Base-by-base conservation (phyloP, 345 rosid genomes). In the Abelmoschus esculentus region DNA sequence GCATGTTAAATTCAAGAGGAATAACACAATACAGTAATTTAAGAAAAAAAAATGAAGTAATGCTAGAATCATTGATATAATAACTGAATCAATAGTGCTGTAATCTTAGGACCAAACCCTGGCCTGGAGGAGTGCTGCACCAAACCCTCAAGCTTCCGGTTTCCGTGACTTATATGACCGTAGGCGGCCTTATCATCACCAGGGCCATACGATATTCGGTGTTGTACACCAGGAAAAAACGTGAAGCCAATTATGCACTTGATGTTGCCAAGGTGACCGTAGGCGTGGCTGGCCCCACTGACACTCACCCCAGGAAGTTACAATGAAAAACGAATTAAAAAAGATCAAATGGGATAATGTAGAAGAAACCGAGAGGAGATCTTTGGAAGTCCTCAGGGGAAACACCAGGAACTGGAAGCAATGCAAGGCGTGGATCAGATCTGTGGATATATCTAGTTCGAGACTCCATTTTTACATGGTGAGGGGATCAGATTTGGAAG, bases 111-210 rank as follows among this genome's bases (percentile, higher is more conserved):
- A 5, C 77, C 47, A 60, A 66, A 80, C 74, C 26, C 26, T 22
- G 26, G 26, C 90, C 86, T 0, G 85, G 97, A 0, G 87, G 70
- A 55, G 69, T 85, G 17, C 79, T 92, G 62, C 96, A 89, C 74
- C 98, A 89, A 80, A 77, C 86, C 69, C 81, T 87, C 63, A 75
- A 72, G 22, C 77, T 90, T 57, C 93, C 96, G 0, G 80, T 77
- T 72, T 80, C 83, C 79, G 69, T 69, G 65, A 71, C 87, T 50
- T 79, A 84, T 19, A 84, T 93, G 82, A 75, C 82, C 6, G 42
- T 81, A 2, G 74, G 69, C 0, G 97, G 97, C 55, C 66, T 90
- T 56, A 75, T 84, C 18, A 80, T 90, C 19, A 62, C 82, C 0
- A 93, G 79, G 7, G 83, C 75, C 0, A 4, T 89, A 10, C 87